These are phyloP conservation scores for Ammopiptanthus mongolicus DNA, from an alignment of 306 rosid species.

Conservation along the genomic window DNA sequence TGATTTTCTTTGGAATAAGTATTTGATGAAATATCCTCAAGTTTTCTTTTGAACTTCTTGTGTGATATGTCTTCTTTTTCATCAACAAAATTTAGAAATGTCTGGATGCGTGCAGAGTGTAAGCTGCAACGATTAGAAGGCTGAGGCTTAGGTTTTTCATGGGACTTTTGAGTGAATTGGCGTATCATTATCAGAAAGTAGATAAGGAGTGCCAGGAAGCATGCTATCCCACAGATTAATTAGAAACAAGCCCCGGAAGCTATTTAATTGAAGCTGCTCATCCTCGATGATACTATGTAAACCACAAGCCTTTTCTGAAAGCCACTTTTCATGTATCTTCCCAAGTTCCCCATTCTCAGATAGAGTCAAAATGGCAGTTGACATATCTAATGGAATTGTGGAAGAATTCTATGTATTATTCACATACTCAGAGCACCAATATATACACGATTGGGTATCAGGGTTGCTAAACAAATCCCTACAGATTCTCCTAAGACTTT, in stretches of 20 bases:
- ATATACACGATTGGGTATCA: too few species aligned
- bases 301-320: constrained; percentile 47
- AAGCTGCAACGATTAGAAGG: constrained; percentile 18
- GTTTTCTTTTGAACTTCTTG: constrained; percentile 36
- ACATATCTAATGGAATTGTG: too few species aligned
- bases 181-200: constrained; percentile 40
- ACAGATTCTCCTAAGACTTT: too few species aligned
- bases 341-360: constrained; percentile 69
- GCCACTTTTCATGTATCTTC: constrained; percentile 79
- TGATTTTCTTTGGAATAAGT: neutral
- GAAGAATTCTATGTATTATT: too few species aligned
- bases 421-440: too few species aligned
- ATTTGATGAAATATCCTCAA: constrained; percentile 6
- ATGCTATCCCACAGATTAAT: constrained; percentile 55
- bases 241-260: constrained; percentile 68
- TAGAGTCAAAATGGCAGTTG: constrained; percentile 61
- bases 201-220: constrained; percentile 53
- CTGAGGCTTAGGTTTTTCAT: neutral
- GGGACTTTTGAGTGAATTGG: constrained; percentile 38
- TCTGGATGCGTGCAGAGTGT: constrained; percentile 45
- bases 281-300: constrained; percentile 32
- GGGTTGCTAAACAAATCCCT: too few species aligned
- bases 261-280: constrained; percentile 57
- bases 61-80: constrained; percentile 41
- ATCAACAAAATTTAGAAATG: constrained; percentile 59